A percentile compares a stretch with the other conserved stretches of the same genome.
Conservation (phyloP, 2,329 filamentous ascomycete species). For the Xylariaceae sp. region DNA sequence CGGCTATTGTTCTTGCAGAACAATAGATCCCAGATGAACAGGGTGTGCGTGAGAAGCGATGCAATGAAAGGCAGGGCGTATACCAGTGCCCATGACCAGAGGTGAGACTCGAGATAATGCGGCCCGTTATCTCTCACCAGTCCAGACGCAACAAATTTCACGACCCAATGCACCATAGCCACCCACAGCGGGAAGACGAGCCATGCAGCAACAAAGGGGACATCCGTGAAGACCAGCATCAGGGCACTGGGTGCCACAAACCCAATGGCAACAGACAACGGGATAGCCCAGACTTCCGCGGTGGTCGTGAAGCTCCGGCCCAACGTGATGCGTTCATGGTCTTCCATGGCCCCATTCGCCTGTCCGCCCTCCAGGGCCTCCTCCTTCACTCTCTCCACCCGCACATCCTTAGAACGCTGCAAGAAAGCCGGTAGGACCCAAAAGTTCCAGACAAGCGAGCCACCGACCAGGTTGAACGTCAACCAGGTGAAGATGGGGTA, state of each 20-base stretch:
- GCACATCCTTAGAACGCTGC: conserved; percentile 34
- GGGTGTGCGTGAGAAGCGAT: conserved; percentile 40
- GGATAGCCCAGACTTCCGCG: conserved; percentile 54
- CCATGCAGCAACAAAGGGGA: conserved; percentile 41
- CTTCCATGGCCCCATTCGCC: neutral
- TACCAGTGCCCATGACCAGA: conserved; percentile 36
- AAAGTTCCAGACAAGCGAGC: conserved; percentile 48
- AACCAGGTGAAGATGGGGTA: conserved; percentile 40
- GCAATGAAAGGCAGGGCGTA: conserved; percentile 42
- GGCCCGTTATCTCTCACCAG: conserved; percentile 27
- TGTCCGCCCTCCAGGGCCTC: conserved; percentile 3
- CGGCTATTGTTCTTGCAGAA: conserved; percentile 41
- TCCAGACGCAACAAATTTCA: conserved; percentile 27
- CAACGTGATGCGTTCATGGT: conserved; percentile 7
- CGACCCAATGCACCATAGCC: conserved; percentile 37
- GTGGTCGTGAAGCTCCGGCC: conserved; percentile 36
- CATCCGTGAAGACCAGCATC: conserved; percentile 41
- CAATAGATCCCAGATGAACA: conserved; percentile 37
- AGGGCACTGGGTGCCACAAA: conserved; percentile 43
- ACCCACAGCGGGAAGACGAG: conserved; percentile 50
- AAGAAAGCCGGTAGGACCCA: conserved; percentile 47
- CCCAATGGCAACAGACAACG: conserved; percentile 43
- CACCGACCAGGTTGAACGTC: conserved; percentile 44
- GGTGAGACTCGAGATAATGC: conserved; percentile 42
- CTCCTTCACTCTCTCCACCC: conserved; percentile 20